phyloP scores from a whole-genome alignment of 768 basidiomycete genomes.

The Tulasnella sp. region DNA sequence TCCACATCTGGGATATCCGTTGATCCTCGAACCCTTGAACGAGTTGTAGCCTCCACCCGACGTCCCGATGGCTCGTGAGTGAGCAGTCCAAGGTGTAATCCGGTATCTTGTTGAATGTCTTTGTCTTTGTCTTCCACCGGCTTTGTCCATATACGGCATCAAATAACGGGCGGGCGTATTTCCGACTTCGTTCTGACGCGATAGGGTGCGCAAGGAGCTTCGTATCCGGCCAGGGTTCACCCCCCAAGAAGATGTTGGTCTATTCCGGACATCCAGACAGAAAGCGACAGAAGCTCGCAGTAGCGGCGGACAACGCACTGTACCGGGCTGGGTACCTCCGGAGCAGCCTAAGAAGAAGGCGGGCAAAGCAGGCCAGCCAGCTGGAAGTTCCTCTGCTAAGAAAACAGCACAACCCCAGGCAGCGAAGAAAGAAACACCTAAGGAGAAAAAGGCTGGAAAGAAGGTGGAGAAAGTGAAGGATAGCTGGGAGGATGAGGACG shows the following conservation, averaged over 20 bases:
- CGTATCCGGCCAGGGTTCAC: slow-evolving; percentile 89
- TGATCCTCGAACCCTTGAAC: slow-evolving; percentile 74
- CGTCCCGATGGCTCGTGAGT: slow-evolving; percentile 79
- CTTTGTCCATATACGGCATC: not conserved
- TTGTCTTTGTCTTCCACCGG: not conserved
- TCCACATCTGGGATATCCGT: slow-evolving; percentile 67
- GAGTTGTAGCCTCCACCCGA: slow-evolving; percentile 75
- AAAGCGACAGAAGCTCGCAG: slow-evolving; percentile 57
- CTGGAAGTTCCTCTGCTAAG: slow-evolving; percentile 2
- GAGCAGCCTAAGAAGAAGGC: slow-evolving; percentile 25
- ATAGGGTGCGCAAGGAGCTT: slow-evolving; percentile 71
- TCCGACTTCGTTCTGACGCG: not conserved
- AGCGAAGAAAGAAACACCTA: slow-evolving; percentile 21
- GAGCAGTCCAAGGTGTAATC: not conserved
- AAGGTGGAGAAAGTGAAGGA: slow-evolving; percentile 75
- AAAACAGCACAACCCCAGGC: not conserved
- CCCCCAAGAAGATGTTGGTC: slow-evolving; percentile 85
- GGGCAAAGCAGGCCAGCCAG: not conserved
- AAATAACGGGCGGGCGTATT: not conserved
- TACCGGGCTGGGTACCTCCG: slow-evolving; percentile 68
- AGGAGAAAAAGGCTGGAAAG: slow-evolving; percentile 73
- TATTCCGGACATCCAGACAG: slow-evolving; percentile 69
- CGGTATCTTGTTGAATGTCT: not conserved
- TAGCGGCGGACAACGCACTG: slow-evolving; percentile 21
- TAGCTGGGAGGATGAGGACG: slow-evolving; percentile 68